Conservation (phyloP, 306 rosid species). For the Vicia sativa region DNA sequence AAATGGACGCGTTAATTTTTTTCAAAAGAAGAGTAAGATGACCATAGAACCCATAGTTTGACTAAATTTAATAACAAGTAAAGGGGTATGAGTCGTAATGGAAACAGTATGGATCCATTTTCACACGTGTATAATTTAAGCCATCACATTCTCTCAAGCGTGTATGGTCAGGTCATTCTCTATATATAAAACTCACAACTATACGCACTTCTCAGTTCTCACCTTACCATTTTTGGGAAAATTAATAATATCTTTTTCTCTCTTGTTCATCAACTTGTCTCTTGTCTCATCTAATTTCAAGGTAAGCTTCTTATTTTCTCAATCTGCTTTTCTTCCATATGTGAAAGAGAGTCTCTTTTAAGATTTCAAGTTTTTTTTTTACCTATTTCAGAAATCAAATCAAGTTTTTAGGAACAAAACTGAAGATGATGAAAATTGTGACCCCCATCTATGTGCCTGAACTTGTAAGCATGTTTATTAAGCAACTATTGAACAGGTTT, state of each 20-base stretch:
- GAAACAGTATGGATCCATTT: constrained; percentile 22
- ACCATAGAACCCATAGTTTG: constrained; percentile 49
- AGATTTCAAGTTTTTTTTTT: background rate
- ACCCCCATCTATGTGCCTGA: constrained; percentile 42
- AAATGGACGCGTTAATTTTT: background rate
- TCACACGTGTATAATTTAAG: constrained; percentile 41
- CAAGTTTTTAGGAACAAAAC: background rate
- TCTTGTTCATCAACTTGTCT: constrained; percentile 1
- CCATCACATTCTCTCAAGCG: constrained; percentile 26
- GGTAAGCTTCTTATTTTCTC: constrained; percentile 23
- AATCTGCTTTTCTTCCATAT: background rate
- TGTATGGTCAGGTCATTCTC: constrained; percentile 16
- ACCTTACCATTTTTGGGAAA: constrained; percentile 3
- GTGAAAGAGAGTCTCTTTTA: too few species aligned
- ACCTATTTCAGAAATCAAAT: constrained; percentile 23
- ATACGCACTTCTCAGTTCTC: constrained; percentile 11
- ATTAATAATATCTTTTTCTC: background rate
- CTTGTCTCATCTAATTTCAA: constrained; percentile 11
- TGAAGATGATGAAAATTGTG: constrained; percentile 40
- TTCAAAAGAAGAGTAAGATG: background rate
- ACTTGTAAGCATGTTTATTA: constrained; percentile 43
- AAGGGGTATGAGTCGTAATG: constrained; percentile 35
- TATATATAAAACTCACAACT: background rate
- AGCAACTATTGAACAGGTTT: too few species aligned
- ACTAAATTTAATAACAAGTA: constrained; percentile 35